Percentiles rank a stretch among this genome's conserved stretches.
Conservation (phyloP, 106 monocot genomes). For the Acorus calamus region DNA sequence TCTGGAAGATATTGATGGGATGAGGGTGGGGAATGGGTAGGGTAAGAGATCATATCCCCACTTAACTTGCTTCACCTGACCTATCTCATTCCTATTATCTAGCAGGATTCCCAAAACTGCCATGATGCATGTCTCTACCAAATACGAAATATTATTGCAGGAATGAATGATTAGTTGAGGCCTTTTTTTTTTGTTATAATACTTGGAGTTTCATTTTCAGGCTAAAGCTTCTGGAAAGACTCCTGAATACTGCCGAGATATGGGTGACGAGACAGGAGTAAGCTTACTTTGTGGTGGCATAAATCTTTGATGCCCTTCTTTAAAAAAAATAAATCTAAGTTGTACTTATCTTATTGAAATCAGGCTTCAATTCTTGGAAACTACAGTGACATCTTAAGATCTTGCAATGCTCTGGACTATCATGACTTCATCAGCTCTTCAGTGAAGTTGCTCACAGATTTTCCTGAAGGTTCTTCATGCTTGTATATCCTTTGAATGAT, state of each 20-base stretch:
- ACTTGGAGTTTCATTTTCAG: slow-evolving; percentile 23
- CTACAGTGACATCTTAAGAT: slow-evolving; percentile 61
- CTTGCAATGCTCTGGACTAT: slow-evolving; percentile 91
- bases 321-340: background rate
- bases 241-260: slow-evolving; percentile 53
- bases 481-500: background rate
- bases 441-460: slow-evolving; percentile 64
- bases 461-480: slow-evolving; percentile 57
- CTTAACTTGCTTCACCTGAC: no score
- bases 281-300: slow-evolving; percentile 4
- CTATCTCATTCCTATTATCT: no score
- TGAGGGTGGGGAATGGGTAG: no score
- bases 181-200: background rate
- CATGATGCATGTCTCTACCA: no score
- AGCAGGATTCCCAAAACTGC: no score
- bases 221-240: slow-evolving; percentile 80
- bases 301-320: background rate
- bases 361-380: slow-evolving; percentile 66
- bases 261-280: slow-evolving; percentile 69
- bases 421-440: slow-evolving; percentile 89
- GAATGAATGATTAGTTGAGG: background rate
- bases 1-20: no score
- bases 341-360: slow-evolving; percentile 6
- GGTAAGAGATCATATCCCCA: no score
- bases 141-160: no score